A percentile compares a stretch with the other conserved stretches of the same genome.
These are phyloP conservation scores for Komagataea norvegica DNA, from an alignment of 1,139 yeast genomes.

Conservation along the genomic window DNA sequence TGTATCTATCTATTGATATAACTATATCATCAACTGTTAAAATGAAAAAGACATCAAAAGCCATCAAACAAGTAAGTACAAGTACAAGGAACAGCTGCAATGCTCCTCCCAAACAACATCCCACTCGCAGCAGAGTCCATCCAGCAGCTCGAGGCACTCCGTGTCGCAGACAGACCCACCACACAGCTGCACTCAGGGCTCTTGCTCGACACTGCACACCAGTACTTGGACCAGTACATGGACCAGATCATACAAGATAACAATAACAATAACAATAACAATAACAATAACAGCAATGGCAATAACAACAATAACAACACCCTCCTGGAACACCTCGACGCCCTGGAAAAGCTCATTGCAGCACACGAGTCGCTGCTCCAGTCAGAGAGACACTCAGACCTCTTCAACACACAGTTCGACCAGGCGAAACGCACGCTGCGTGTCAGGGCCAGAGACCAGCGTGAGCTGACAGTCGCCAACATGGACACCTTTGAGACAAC, in stretches of 20 bases:
- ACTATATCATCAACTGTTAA: neutral
- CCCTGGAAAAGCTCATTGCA: constrained; percentile 12
- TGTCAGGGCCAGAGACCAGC: constrained; percentile 13
- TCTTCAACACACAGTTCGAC: constrained; percentile 9
- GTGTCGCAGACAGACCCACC: neutral
- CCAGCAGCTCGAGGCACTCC: neutral
- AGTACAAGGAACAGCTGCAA: too few species aligned
- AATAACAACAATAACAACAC: too few species aligned
- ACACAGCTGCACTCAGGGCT: neutral
- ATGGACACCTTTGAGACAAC: constrained; percentile 19
- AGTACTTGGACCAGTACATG: constrained; percentile 9
- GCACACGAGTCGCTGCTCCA: constrained; percentile 2
- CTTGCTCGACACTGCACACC: constrained; percentile 12
- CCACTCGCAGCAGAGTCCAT: neutral
- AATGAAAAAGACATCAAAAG: too few species aligned
- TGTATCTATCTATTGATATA: neutral
- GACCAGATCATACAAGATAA: constrained; percentile 13
- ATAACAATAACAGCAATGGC: constrained; percentile 5
- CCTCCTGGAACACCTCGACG: constrained; percentile 11
- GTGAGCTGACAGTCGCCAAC: constrained; percentile 28
- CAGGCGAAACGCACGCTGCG: constrained; percentile 10
- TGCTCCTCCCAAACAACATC: constrained; percentile 2
- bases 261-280: neutral
- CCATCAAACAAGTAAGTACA: too few species aligned
- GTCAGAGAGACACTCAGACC: constrained; percentile 6